Base-by-base conservation (phyloP, 768 basidiomycete species). In the Lactarius tabidus region DNA sequence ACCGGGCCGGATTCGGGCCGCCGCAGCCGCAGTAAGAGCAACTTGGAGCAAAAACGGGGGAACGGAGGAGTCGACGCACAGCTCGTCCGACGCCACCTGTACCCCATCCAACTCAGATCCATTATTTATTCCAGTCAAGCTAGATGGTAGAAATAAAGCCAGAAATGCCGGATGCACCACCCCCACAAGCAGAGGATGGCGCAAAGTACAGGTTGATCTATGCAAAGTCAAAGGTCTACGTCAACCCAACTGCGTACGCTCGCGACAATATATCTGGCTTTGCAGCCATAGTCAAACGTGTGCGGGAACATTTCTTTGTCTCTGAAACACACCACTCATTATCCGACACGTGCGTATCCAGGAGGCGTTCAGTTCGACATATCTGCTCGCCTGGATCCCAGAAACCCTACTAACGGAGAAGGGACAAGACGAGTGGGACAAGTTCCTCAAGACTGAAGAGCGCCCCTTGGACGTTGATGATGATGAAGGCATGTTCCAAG, bases 191-290 rank as follows among this genome's bases (percentile, higher is more conserved):
- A 0, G 80, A 83, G 62, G 86, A 88, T 69, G 86, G 86, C 70
- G 75, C 75, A 71, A 86, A 84, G 74, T 84, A 85, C 73, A 81
- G 90, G 53, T 80, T 98, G 56, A 74, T 98, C 17, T 97, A 93
- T 71, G 89, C 87, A 75, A 97, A 96, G 74, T 92, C 90, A 48
- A 95, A 95, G 75, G 96, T 98, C 53, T 95, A 96, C 73, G 87
- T 99, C 52, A 93, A 98, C 70, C 97, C 97, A 0, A 96, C 95
- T 2, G 86, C 90, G 3, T 95, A 94, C 74, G 82, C 90, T 2
- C 83, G 90, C 71, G 97, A 98, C 76, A 96, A 98, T 75, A 91
- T 98, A 39, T 86, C 93, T 3, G 97, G 97, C 1, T 98, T 96
- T 74, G 87, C 95, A 8, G 88, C 90, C 18, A 81, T 99, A 63